Conservation (phyloP, 1,284 basidiomycete species). For the Melampsora larici-populina region DNA sequence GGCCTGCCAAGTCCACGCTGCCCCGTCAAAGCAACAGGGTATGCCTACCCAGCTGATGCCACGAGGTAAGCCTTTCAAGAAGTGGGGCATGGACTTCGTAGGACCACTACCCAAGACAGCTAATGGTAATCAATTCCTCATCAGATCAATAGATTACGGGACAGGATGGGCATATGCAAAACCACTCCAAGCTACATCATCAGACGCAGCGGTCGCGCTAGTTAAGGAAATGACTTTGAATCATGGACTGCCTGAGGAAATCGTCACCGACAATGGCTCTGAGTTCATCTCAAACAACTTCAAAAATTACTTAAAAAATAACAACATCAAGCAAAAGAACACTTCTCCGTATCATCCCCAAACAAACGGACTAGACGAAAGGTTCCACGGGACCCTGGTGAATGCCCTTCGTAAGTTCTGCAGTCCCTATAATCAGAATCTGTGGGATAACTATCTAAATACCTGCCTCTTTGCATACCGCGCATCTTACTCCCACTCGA, state of each 20-base stretch:
- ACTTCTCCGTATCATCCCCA: not conserved
- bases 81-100: slow-evolving; percentile 2
- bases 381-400: slow-evolving; percentile 1
- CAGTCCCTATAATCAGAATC: too few relatives aligned
- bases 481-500: not conserved
- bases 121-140: not conserved
- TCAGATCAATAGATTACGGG: not conserved
- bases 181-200: not conserved
- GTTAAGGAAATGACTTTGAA: too few relatives aligned
- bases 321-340: not conserved
- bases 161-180: not conserved
- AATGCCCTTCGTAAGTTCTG: too few relatives aligned
- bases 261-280: not conserved
- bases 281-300: not conserved
- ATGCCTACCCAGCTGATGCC: not conserved
- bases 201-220: not conserved
- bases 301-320: not conserved
- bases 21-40: not conserved
- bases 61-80: not conserved
- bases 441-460: too few relatives aligned
- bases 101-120: not conserved
- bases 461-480: too few relatives aligned
- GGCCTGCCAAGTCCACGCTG: not conserved
- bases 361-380: not conserved
- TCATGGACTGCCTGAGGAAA: not conserved